These are phyloP conservation scores for Agapanthus africanus DNA, from an alignment of 106 monocot genomes.

Conservation along the genomic window DNA sequence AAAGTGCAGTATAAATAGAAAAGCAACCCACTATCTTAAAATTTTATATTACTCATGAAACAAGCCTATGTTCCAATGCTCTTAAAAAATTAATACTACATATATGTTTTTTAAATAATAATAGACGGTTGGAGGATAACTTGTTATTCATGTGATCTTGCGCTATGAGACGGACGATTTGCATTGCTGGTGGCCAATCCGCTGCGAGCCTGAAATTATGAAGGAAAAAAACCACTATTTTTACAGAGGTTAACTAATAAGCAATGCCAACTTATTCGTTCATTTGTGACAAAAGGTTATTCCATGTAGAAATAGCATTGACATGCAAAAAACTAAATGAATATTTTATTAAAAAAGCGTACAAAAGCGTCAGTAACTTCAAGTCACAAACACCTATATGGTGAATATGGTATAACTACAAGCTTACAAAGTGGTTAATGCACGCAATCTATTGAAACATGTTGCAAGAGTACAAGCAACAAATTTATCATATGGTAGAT, in stretches of 20 bases:
- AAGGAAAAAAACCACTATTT: neutral
- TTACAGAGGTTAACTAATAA: neutral
- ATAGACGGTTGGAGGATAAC: conserved; percentile 18
- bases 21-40: neutral
- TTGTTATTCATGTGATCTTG: conserved; percentile 99
- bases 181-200: conserved; percentile 94
- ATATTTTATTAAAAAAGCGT: neutral
- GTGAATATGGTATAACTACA: neutral
- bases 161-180: conserved; percentile 92
- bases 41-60: no score
- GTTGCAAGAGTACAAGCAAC: neutral
- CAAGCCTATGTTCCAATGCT: neutral
- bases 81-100: no score
- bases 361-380: neutral
- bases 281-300: neutral
- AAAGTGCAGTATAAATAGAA: neutral
- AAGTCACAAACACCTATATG: neutral
- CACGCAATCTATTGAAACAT: neutral
- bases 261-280: neutral
- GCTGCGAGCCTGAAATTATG: conserved; percentile 70
- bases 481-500: neutral
- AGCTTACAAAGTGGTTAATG: neutral
- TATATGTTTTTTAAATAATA: no score
- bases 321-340: neutral
- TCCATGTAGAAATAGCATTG: neutral